These are phyloP conservation scores for Apiotrichum gracile DNA, from an alignment of 1,284 basidiomycete genomes.

Conservation along the genomic window DNA sequence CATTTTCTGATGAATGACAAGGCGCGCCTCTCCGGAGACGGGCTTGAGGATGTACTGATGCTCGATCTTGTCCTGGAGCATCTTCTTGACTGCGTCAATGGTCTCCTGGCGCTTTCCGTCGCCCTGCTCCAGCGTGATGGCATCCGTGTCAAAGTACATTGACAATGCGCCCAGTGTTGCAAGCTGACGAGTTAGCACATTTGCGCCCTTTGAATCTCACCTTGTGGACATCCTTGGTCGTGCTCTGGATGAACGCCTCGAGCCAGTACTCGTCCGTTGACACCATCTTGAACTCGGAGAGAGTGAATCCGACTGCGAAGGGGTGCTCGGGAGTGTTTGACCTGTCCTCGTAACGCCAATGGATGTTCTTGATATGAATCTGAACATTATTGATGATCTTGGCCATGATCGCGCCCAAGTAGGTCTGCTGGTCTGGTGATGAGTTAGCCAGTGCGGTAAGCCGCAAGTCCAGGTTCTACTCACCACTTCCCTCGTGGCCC, in stretches of 20 bases:
- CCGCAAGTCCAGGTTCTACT: constrained; percentile 1
- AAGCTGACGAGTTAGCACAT: constrained; percentile 52
- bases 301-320: constrained; percentile 85
- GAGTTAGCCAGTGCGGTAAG: neutral
- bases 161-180: constrained; percentile 82
- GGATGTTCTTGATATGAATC: constrained; percentile 89
- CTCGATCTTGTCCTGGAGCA: constrained; percentile 59
- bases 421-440: constrained; percentile 57
- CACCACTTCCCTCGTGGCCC: constrained; percentile 34
- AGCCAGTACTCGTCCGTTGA: constrained; percentile 90
- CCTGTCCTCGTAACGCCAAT: constrained; percentile 93
- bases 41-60: constrained; percentile 97
- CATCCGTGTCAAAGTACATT: constrained; percentile 94
- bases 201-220: constrained; percentile 42
- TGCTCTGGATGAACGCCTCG: constrained; percentile 91
- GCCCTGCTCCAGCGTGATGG: constrained; percentile 67
- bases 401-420: constrained; percentile 76
- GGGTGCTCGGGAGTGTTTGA: constrained; percentile 94
- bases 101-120: constrained; percentile 55
- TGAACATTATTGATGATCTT: constrained; percentile 97
- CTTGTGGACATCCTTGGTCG: constrained; percentile 84
- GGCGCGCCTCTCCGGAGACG: constrained; percentile 88
- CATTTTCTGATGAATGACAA: constrained; percentile 74
- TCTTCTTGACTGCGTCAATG: constrained; percentile 69
- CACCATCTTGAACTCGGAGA: constrained; percentile 88